phyloP scores from a whole-genome alignment of 306 rosid species.

The Quercus gilva region DNA sequence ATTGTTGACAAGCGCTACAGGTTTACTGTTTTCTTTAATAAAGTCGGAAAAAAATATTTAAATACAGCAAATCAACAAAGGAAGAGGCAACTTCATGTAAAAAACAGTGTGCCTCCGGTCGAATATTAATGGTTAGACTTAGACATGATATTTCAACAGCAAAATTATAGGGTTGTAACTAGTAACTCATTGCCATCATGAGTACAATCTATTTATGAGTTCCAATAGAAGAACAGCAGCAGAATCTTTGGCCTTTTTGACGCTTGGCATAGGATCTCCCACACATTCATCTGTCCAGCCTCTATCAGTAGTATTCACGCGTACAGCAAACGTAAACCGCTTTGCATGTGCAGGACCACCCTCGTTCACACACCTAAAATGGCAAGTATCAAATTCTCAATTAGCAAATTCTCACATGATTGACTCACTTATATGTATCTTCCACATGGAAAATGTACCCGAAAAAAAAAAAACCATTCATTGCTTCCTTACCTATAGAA shows the following conservation, averaged over 20 bases:
- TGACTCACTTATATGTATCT: slow-evolving; percentile 1
- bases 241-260: slow-evolving; percentile 95
- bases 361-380: slow-evolving; percentile 81
- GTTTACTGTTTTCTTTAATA: no score
- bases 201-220: slow-evolving; percentile 66
- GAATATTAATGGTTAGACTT: background rate
- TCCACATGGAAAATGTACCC: no score
- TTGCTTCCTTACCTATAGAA: slow-evolving; percentile 55
- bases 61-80: no score
- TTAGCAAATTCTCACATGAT: background rate
- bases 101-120: no score
- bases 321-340: slow-evolving; percentile 91
- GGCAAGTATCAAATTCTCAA: background rate
- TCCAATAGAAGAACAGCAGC: slow-evolving; percentile 95
- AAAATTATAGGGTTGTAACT: background rate
- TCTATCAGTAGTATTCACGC: slow-evolving; percentile 79
- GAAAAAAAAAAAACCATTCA: background rate
- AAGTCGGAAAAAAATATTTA: no score
- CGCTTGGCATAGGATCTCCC: slow-evolving; percentile 99
- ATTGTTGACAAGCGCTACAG: no score
- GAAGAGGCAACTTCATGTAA: no score
- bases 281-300: slow-evolving; percentile 96
- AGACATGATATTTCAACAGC: background rate
- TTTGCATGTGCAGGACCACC: slow-evolving; percentile 99
- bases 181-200: slow-evolving; percentile 34